Percentiles rank a stretch among this genome's conserved stretches.
phyloP scores from a whole-genome alignment of 192 early-diverging fungal species.

The Coemansia asiatica region DNA sequence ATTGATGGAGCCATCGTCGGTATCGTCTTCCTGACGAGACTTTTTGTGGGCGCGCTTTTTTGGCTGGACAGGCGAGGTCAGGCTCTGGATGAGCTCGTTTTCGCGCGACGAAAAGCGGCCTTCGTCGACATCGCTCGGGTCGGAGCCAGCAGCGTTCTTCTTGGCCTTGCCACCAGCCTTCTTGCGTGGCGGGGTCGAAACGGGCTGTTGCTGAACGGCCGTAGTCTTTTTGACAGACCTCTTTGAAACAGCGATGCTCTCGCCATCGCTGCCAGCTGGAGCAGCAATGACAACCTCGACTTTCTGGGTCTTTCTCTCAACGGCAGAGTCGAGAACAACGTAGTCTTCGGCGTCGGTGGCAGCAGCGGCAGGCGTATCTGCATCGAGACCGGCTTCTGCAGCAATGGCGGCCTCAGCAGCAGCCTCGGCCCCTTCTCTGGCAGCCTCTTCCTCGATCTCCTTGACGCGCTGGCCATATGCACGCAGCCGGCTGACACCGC shows the following conservation, averaged over 20 bases:
- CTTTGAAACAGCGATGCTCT: conserved; percentile 1
- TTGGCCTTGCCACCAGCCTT: conserved; percentile 28
- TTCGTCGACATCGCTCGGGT: conserved; percentile 4
- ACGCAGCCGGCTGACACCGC: conserved; percentile 80
- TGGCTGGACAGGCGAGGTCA: conserved; percentile 41
- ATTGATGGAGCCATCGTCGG: conserved; percentile 27
- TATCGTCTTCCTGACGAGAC: conserved; percentile 39
- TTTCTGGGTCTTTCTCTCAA: conserved; percentile 6
- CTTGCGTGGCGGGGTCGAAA: conserved; percentile 20
- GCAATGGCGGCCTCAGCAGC: conserved; percentile 44
- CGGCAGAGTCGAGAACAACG: conserved; percentile 7
- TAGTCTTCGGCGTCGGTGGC: conserved; percentile 6
- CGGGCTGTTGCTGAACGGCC: neutral
- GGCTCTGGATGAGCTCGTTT: conserved; percentile 45
- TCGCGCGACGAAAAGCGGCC: conserved; percentile 42
- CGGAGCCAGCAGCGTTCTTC: conserved; percentile 20
- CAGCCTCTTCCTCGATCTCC: conserved; percentile 51
- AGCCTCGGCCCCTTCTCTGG: conserved; percentile 49
- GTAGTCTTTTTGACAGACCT: conserved; percentile 7
- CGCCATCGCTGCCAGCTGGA: conserved; percentile 12
- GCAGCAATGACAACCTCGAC: conserved; percentile 14
- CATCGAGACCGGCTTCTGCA: conserved; percentile 29
- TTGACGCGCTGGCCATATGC: conserved; percentile 67
- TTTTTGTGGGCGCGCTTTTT: conserved; percentile 39
- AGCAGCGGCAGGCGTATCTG: conserved; percentile 13